Percentiles rank a stretch among this genome's conserved stretches.
These are phyloP conservation scores for Aspergillus haitiensis DNA, from an alignment of 495 filamentous ascomycete species.

Conservation along the genomic window DNA sequence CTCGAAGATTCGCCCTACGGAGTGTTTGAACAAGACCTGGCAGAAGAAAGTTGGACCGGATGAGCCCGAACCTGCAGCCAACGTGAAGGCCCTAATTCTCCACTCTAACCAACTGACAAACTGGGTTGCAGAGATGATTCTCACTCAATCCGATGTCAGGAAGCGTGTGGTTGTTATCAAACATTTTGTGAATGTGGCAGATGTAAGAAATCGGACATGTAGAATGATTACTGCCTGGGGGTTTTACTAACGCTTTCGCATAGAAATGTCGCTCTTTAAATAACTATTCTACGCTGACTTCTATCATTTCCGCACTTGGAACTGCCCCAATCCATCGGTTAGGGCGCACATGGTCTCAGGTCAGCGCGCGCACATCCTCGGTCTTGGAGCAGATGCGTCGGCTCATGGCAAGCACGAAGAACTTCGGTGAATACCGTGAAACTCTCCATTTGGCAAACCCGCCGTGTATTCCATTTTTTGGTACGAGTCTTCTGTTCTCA, in stretches of 20 bases:
- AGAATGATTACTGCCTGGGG: neutral
- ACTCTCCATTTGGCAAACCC: conserved; percentile 88
- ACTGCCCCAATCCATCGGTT: conserved; percentile 94
- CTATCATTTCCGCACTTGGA: conserved; percentile 92
- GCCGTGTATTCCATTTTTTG: conserved; percentile 97
- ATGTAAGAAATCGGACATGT: conserved; percentile 52
- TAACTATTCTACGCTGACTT: conserved; percentile 98
- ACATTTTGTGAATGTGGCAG: conserved; percentile 93
- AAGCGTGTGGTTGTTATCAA: conserved; percentile 97
- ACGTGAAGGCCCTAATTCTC: conserved; percentile 93
- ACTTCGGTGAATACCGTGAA: conserved; percentile 96
- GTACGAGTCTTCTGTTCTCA: conserved; percentile 50
- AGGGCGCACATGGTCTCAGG: conserved; percentile 90
- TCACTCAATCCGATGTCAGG: conserved; percentile 89
- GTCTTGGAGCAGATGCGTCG: conserved; percentile 87
- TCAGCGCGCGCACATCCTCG: conserved; percentile 76
- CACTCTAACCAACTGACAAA: conserved; percentile 98
- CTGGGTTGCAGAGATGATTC: conserved; percentile 99
- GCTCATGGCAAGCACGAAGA: conserved; percentile 96
- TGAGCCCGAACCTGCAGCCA: conserved; percentile 86
- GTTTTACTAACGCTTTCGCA: conserved; percentile 25
- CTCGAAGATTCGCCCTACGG: conserved; percentile 89
- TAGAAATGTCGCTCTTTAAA: conserved; percentile 93
- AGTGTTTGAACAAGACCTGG: conserved; percentile 98
- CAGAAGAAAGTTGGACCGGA: conserved; percentile 83